A percentile compares a stretch with the other conserved stretches of the same genome.
These are phyloP conservation scores for Dendrocalamus latiflorus DNA, from an alignment of 202 grass and related monocot genomes.

Conservation along the genomic window DNA sequence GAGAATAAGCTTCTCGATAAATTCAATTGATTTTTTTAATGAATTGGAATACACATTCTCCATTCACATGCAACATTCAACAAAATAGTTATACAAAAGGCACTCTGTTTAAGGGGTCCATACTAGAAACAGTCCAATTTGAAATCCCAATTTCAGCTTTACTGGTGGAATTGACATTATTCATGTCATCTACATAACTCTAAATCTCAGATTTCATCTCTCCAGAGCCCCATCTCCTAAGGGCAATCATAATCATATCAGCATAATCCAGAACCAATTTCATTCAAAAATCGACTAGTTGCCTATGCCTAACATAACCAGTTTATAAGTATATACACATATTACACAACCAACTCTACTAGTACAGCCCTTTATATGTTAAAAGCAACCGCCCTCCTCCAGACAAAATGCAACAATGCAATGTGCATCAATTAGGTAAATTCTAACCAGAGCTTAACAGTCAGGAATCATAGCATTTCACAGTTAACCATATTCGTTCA, in stretches of 20 bases:
- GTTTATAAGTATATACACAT: not conserved
- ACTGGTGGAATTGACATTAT: not conserved
- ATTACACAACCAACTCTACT: not conserved
- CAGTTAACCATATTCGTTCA: not conserved
- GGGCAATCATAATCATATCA: not conserved
- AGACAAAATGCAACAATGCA: not conserved
- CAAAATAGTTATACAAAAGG: not conserved
- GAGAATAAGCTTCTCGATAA: not conserved
- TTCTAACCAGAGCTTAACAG: not conserved
- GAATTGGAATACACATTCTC: not conserved
- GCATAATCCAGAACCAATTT: not conserved
- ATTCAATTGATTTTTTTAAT: not conserved
- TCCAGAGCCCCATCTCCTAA: not conserved
- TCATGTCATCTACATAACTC: not conserved
- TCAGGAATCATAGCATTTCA: not conserved
- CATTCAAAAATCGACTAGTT: not conserved
- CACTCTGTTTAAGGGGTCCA: not conserved
- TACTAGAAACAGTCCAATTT: not conserved
- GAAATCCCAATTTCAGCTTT: not conserved
- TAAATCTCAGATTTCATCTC: not conserved
- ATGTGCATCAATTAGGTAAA: not conserved
- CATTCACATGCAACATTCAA: not conserved
- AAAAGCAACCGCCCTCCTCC: not conserved
- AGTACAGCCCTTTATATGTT: not conserved
- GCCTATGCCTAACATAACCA: not conserved